phyloP scores from a whole-genome alignment of 78 protist genomes.

The Dictyostelium discoideum region dicty_2.7 NC_007088.5:501001-501500 shows the following conservation, averaged over 20 bases:
- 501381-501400: slow-evolving; percentile 41
- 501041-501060: slow-evolving; percentile 6
- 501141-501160: slow-evolving; percentile 35
- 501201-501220: slow-evolving; percentile 82
- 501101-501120: slow-evolving; percentile 46
- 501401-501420: slow-evolving; percentile 38
- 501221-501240: slow-evolving; percentile 29
- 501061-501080: neutral
- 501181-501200: slow-evolving; percentile 33
- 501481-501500: slow-evolving; percentile 7
- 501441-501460: neutral
- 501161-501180: slow-evolving; percentile 33
- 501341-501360: neutral
- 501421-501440: slow-evolving; percentile 29
- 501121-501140: slow-evolving; percentile 56
- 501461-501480: neutral
- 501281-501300: slow-evolving; percentile 13
- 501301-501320: slow-evolving; percentile 42
- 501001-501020: neutral
- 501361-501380: neutral
- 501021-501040: neutral
- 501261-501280: neutral
- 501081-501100: neutral
- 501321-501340: slow-evolving; percentile 50
- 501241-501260: neutral